These are phyloP conservation scores for Tilletia walkeri DNA, from an alignment of 1,284 basidiomycete genomes.

Conservation along the genomic window DNA sequence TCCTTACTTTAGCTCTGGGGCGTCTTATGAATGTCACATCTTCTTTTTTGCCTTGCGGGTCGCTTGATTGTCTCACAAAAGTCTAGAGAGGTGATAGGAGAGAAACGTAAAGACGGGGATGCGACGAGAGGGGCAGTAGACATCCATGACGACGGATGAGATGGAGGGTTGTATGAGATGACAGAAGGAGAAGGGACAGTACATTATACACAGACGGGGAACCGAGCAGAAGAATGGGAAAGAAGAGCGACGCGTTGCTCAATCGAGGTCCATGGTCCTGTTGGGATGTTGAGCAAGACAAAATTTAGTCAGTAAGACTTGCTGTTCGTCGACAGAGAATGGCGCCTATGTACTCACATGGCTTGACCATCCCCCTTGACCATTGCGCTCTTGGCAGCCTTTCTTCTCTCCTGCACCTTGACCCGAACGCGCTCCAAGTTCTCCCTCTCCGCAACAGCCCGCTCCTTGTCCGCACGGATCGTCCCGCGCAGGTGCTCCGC, in stretches of 20 bases:
- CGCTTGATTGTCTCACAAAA: too few relatives aligned
- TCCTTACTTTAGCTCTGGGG: background rate
- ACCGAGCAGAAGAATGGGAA: background rate
- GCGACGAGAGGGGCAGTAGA: background rate
- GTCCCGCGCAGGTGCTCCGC: conserved; percentile 39
- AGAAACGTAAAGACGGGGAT: background rate
- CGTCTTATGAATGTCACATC: background rate
- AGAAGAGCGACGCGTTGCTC: background rate
- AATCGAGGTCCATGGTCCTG: conserved; percentile 20
- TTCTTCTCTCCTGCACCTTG: conserved; percentile 16
- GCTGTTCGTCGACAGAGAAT: background rate
- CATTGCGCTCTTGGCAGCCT: conserved; percentile 22
- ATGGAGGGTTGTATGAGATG: background rate
- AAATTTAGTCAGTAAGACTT: background rate
- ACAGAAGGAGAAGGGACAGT: background rate
- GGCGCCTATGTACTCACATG: conserved; percentile 10
- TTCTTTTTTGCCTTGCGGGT: background rate
- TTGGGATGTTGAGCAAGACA: background rate
- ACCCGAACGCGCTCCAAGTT: conserved; percentile 18
- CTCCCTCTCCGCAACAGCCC: background rate
- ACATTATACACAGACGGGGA: background rate
- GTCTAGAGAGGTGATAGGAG: background rate
- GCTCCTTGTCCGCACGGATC: conserved; percentile 21
- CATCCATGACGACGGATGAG: background rate
- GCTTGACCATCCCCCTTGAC: conserved; percentile 18